Conservation (phyloP, 1,284 basidiomycete genomes). For the Trichosporon sp. region DNA sequence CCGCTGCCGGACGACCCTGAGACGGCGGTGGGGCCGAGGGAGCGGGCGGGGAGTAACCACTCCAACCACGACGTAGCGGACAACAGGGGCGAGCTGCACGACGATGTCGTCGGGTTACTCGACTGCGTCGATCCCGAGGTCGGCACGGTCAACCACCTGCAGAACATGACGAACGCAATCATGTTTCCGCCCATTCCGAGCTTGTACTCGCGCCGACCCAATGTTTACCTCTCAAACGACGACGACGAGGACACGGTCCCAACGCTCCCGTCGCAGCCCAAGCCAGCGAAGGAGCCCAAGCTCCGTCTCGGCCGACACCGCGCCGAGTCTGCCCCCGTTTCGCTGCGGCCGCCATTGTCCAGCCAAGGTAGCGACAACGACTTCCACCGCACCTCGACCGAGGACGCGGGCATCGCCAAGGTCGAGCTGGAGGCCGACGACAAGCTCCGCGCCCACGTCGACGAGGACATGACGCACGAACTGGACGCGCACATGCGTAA, state of each 20-base stretch:
- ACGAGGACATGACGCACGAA: slow-evolving; percentile 34
- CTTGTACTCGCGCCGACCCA: slow-evolving; percentile 50
- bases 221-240: slow-evolving; percentile 42
- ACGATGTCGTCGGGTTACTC: slow-evolving; percentile 51
- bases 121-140: slow-evolving; percentile 51
- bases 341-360: background rate
- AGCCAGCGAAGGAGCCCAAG: background rate
- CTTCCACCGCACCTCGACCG: background rate
- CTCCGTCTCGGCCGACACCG: background rate
- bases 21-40: background rate
- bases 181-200: slow-evolving; percentile 53
- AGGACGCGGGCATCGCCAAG: slow-evolving; percentile 9
- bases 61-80: slow-evolving; percentile 24
- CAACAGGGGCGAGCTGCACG: slow-evolving; percentile 37
- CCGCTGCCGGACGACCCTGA: slow-evolving; percentile 2
- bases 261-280: background rate
- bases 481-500: slow-evolving; percentile 70
- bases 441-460: slow-evolving; percentile 14
- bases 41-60: background rate
- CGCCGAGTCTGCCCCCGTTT: background rate
- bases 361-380: background rate
- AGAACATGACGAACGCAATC: slow-evolving; percentile 55
- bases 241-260: slow-evolving; percentile 19
- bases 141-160: slow-evolving; percentile 53
- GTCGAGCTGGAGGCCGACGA: background rate